Evolutionary conservation across 192 early-diverging fungal species (phyloP).

Genomic region (Backusella morwellensis): DNA sequence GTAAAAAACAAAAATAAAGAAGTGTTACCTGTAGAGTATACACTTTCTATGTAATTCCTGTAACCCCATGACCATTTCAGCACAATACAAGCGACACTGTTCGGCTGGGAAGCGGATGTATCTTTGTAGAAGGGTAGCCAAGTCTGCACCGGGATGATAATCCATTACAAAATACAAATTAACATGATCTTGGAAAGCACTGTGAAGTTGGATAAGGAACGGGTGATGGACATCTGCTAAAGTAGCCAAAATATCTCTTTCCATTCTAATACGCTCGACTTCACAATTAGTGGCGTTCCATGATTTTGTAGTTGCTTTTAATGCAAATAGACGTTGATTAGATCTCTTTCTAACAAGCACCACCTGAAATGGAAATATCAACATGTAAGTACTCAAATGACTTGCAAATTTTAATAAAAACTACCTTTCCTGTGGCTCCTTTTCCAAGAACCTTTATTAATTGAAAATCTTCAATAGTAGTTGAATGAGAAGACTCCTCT

Average conservation of each 20-base stretch:
- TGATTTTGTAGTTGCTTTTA: conserved; percentile 56
- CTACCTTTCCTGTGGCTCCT: conserved; percentile 62
- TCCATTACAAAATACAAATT: conserved; percentile 90
- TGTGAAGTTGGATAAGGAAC: conserved; percentile 85
- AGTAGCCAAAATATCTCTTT: conserved; percentile 75
- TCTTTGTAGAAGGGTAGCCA: conserved; percentile 80
- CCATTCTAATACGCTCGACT: conserved; percentile 78
- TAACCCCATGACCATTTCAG: conserved; percentile 86
- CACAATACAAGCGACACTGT: conserved; percentile 77
- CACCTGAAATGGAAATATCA: conserved; percentile 35
- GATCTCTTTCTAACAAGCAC: conserved; percentile 44
- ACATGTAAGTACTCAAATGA: conserved; percentile 1
- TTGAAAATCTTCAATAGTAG: conserved; percentile 38
- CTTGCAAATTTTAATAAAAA: background rate
- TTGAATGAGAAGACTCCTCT: background rate
- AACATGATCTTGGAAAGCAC: conserved; percentile 84
- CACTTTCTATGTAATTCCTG: conserved; percentile 84
- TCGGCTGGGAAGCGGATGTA: conserved; percentile 62
- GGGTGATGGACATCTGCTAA: conserved; percentile 80
- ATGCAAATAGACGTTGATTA: conserved; percentile 45
- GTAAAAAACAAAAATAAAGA: background rate
- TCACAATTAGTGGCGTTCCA: conserved; percentile 75
- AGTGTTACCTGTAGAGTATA: conserved; percentile 73
- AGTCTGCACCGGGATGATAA: conserved; percentile 90
- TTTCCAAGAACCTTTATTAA: conserved; percentile 57